Evolutionary conservation across 192 early-diverging fungal genomes (phyloP).

Genomic region (Coemansia furcata): DNA sequence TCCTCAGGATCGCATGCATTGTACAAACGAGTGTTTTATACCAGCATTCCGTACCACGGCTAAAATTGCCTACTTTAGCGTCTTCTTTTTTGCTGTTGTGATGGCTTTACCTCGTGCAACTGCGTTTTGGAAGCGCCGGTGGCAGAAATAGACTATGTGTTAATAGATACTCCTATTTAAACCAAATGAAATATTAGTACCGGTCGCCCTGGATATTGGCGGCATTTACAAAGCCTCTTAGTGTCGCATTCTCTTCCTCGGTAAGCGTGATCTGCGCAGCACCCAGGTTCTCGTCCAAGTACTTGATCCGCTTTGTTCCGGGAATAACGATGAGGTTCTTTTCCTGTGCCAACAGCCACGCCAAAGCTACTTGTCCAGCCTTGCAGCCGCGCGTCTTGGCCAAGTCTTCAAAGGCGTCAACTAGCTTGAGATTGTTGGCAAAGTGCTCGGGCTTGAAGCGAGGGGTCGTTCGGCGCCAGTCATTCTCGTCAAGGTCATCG

Average conservation of each 20-base stretch:
- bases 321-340: conserved; percentile 55
- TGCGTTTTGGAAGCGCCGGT: conserved; percentile 6
- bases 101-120: conserved; percentile 26
- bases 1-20: conserved; percentile 16
- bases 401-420: conserved; percentile 49
- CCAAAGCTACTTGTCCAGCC: conserved; percentile 58
- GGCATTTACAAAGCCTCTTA: conserved; percentile 27
- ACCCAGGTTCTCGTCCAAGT: conserved; percentile 41
- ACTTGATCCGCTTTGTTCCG: conserved; percentile 55
- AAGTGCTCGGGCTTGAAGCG: conserved; percentile 64
- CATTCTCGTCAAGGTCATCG: conserved; percentile 56
- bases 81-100: conserved; percentile 35
- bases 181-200: conserved; percentile 12
- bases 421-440: conserved; percentile 58
- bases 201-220: conserved; percentile 27
- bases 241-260: conserved; percentile 21
- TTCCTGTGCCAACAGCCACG: conserved; percentile 63
- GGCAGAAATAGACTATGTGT: neutral
- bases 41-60: conserved; percentile 39
- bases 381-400: conserved; percentile 56
- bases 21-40: conserved; percentile 39
- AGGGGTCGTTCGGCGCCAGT: conserved; percentile 55
- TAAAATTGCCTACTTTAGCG: conserved; percentile 24
- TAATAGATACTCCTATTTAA: neutral
- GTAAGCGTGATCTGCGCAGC: conserved; percentile 39